Evolutionary conservation across 192 early-diverging fungal species (phyloP).

Genomic region (Obelidium mucronatum): DNA sequence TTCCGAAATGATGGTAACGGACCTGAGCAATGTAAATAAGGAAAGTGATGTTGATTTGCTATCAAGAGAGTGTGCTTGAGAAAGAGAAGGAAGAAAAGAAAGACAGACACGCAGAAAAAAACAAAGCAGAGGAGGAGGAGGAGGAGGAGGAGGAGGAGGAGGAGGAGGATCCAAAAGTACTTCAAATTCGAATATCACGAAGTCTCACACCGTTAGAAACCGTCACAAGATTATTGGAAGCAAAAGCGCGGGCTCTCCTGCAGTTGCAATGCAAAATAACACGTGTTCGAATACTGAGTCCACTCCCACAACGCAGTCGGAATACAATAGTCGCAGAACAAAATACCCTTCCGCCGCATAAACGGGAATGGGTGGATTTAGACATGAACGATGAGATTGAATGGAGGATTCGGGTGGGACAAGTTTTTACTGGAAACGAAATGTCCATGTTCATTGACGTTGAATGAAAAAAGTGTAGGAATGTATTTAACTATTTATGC

Average conservation of each 20-base stretch:
- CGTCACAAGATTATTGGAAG: neutral
- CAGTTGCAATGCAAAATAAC: neutral
- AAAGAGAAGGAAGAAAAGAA: too few species aligned
- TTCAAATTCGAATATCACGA: neutral
- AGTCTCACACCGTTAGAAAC: neutral
- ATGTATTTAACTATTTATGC: neutral
- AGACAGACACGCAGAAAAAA: too few species aligned
- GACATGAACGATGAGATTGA: conserved; percentile 16
- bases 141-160: conserved; percentile 4
- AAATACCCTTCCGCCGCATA: neutral
- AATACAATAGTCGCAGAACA: too few species aligned
- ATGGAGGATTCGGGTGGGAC: conserved; percentile 22
- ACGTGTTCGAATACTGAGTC: neutral
- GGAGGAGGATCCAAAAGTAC: neutral
- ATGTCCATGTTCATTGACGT: conserved; percentile 21
- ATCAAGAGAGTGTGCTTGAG: too few species aligned
- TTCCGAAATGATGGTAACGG: too few species aligned
- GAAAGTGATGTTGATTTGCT: too few species aligned
- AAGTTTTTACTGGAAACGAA: neutral
- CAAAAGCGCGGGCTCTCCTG: neutral
- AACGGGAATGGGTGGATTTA: neutral
- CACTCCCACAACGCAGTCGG: neutral
- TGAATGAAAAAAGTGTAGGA: neutral
- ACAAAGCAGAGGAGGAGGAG: too few species aligned
- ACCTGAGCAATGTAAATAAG: too few species aligned